phyloP scores from a whole-genome alignment of 2,329 filamentous ascomycete genomes.

The Neofusicoccum sp. region DNA sequence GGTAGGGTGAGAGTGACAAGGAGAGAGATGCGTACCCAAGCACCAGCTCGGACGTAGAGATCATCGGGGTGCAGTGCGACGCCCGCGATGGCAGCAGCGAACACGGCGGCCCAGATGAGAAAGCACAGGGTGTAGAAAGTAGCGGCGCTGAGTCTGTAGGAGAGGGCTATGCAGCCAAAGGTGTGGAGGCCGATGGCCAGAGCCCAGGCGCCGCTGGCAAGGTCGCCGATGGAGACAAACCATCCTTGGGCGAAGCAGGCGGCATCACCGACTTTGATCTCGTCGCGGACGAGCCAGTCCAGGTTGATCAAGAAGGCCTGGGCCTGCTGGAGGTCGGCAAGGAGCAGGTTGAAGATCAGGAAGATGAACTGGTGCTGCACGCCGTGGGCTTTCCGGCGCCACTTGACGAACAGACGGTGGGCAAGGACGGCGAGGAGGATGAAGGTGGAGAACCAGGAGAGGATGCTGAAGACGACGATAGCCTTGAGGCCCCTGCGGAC shows the following conservation, averaged over 20 bases:
- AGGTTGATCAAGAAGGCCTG: conserved; percentile 63
- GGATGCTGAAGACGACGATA: conserved; percentile 46
- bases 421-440: conserved; percentile 45
- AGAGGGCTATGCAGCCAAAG: conserved; percentile 60
- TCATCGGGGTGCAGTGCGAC: conserved; percentile 43
- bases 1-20: not conserved
- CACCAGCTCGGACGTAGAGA: conserved; percentile 63
- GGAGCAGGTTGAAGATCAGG: conserved; percentile 66
- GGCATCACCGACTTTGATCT: conserved; percentile 53
- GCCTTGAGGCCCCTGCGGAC: conserved; percentile 45
- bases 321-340: conserved; percentile 67
- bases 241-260: conserved; percentile 67
- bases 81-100: conserved; percentile 56
- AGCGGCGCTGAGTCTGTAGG: conserved; percentile 52
- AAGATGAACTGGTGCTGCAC: conserved; percentile 65
- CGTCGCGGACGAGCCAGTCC: conserved; percentile 56
- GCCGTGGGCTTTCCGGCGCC: conserved; percentile 35
- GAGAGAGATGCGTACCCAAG: conserved; percentile 48
- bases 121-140: conserved; percentile 52
- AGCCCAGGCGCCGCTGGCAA: conserved; percentile 67
- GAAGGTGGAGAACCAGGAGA: conserved; percentile 47
- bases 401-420: conserved; percentile 44
- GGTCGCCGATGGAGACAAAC: conserved; percentile 65
- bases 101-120: conserved; percentile 59
- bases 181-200: conserved; percentile 65